A percentile compares a stretch with the other conserved stretches of the same genome.
These are phyloP conservation scores for Vachellia collinsii DNA, from an alignment of 306 rosid species.

Conservation along the genomic window DNA sequence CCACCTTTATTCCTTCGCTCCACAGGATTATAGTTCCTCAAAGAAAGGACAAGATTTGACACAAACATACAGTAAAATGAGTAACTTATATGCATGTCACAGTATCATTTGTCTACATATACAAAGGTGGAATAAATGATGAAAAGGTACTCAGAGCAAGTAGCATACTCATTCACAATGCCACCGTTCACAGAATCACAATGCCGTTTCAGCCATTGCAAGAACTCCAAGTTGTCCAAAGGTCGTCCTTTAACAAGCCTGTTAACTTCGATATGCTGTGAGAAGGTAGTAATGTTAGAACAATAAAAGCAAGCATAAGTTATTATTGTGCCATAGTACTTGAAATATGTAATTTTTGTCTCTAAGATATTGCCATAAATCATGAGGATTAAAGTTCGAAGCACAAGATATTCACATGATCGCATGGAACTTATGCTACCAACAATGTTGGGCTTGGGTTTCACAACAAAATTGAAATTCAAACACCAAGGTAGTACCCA, in stretches of 20 bases:
- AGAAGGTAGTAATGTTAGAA: slow-evolving; percentile 24
- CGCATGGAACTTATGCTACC: slow-evolving; percentile 25
- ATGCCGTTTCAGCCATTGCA: slow-evolving; percentile 97
- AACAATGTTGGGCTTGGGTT: slow-evolving; percentile 18
- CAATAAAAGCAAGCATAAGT: slow-evolving; percentile 26
- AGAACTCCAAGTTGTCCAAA: slow-evolving; percentile 92
- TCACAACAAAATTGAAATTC: not conserved
- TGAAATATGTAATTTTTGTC: slow-evolving; percentile 16
- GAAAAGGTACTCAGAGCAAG: slow-evolving; percentile 25
- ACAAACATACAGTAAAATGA: slow-evolving; percentile 5
- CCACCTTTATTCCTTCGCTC: slow-evolving; percentile 88
- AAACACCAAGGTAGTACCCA: not conserved
- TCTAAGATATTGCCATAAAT: slow-evolving; percentile 7
- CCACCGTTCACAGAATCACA: slow-evolving; percentile 95
- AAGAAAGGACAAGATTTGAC: slow-evolving; percentile 12
- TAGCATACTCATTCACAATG: slow-evolving; percentile 73
- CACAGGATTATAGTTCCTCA: slow-evolving; percentile 90
- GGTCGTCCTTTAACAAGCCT: slow-evolving; percentile 98
- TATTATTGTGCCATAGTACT: slow-evolving; percentile 1
- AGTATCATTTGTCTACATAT: slow-evolving; percentile 6
- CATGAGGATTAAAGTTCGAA: not conserved
- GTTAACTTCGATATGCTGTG: slow-evolving; percentile 90
- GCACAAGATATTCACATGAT: slow-evolving; percentile 8
- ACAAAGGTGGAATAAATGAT: slow-evolving; percentile 6
- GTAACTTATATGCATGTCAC: slow-evolving; percentile 13